Conservation (phyloP, 2,329 filamentous ascomycete species). For the Alternaria brassicae region DNA sequence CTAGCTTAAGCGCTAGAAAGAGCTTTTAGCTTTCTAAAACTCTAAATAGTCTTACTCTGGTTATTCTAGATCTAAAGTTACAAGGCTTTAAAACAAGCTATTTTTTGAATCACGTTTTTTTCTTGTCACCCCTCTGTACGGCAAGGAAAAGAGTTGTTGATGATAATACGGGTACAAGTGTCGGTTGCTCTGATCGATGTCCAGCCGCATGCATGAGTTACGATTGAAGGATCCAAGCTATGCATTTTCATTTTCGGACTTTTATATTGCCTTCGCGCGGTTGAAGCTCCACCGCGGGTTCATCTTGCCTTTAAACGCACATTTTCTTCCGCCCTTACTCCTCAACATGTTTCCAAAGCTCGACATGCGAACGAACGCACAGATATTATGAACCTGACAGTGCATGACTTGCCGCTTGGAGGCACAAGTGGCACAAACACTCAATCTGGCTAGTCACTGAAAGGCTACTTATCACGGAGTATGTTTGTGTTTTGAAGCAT, state of each 20-base stretch:
- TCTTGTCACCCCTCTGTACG: too few relatives aligned
- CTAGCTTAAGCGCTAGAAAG: too few relatives aligned
- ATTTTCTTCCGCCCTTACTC: too few relatives aligned
- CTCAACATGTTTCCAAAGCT: too few relatives aligned
- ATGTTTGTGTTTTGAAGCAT: too few relatives aligned
- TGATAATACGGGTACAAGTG: background rate
- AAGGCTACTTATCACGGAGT: too few relatives aligned
- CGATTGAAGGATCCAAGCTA: background rate
- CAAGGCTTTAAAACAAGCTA: too few relatives aligned
- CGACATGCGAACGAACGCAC: too few relatives aligned
- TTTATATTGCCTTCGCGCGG: background rate
- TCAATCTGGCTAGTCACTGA: background rate
- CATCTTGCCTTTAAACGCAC: background rate
- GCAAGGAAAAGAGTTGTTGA: background rate
- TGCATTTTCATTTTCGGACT: background rate
- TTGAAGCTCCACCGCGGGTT: background rate
- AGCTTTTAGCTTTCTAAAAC: too few relatives aligned
- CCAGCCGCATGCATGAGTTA: background rate
- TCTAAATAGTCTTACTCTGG: too few relatives aligned
- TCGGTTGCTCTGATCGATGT: background rate
- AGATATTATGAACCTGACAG: background rate
- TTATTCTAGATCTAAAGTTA: too few relatives aligned
- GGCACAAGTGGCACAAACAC: background rate
- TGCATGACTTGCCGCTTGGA: background rate
- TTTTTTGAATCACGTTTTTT: too few relatives aligned